phyloP scores from a whole-genome alignment of 2,329 filamentous ascomycete species.

The Teratosphaeria zuluensis region DNA sequence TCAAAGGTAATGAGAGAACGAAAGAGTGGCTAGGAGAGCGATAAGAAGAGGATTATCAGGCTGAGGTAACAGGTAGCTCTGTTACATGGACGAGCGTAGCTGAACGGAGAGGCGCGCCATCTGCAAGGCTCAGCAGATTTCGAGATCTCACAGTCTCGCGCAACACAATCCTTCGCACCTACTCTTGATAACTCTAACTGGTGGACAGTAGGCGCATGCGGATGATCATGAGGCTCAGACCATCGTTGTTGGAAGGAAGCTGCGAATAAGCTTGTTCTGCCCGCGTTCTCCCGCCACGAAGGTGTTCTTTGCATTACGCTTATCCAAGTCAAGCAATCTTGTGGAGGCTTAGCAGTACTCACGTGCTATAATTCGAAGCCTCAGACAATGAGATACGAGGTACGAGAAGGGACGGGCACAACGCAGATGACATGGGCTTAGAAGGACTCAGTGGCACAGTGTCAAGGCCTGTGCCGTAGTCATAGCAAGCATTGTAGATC shows the following conservation, averaged over 20 bases:
- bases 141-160: not conserved
- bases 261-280: not conserved
- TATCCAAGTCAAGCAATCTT: not conserved
- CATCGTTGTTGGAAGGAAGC: not conserved
- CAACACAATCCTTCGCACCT: not conserved
- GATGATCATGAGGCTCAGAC: not conserved
- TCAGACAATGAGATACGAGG: not conserved
- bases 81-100: not conserved
- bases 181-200: not conserved
- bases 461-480: not conserved
- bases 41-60: not conserved
- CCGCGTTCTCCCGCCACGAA: too few relatives aligned
- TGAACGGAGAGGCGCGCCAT: not conserved
- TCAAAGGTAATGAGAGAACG: not conserved
- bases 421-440: too few relatives aligned
- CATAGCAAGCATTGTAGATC: too few relatives aligned
- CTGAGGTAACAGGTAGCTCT: conserved; percentile 10
- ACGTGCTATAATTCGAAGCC: not conserved
- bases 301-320: not conserved
- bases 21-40: not conserved
- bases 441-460: not conserved
- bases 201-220: not conserved
- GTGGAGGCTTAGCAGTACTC: not conserved
- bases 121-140: not conserved
- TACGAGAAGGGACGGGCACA: too few relatives aligned